A percentile compares a stretch with the other conserved stretches of the same genome.
Evolutionary conservation across 2,329 filamentous ascomycete species (phyloP).

Genomic region (Monascus ruber): DNA sequence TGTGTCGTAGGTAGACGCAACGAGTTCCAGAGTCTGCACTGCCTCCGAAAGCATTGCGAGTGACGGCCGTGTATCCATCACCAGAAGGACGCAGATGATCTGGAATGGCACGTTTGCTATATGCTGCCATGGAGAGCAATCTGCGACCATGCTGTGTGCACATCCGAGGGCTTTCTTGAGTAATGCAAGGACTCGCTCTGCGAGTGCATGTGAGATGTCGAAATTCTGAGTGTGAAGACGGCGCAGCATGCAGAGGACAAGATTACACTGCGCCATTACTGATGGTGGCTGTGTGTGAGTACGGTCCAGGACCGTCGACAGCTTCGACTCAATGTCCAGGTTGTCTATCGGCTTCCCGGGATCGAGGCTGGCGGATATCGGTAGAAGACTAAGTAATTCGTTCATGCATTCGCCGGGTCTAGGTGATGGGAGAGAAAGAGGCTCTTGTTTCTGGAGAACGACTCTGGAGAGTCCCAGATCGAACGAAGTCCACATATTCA

Average conservation of each 20-base stretch:
- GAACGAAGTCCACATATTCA: conserved; percentile 50
- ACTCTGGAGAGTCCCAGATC: conserved; percentile 47
- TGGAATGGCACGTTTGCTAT: conserved; percentile 51
- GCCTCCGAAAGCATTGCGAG: conserved; percentile 40
- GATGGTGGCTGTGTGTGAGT: conserved; percentile 32
- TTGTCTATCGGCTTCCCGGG: conserved; percentile 36
- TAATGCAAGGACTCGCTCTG: conserved; percentile 39
- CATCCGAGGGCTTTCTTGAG: conserved; percentile 35
- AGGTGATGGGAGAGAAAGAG: conserved; percentile 25
- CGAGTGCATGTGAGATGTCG: conserved; percentile 31
- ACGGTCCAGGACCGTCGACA: conserved; percentile 32
- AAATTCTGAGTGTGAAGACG: conserved; percentile 42
- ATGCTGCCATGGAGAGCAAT: conserved; percentile 46
- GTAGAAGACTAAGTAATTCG: conserved; percentile 43
- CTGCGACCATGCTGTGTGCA: conserved; percentile 35
- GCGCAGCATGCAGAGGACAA: conserved; percentile 45
- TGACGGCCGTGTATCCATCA: conserved; percentile 42
- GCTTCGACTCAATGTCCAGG: conserved; percentile 33
- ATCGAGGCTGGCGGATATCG: conserved; percentile 43
- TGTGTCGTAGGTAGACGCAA: conserved; percentile 35
- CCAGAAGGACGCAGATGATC: conserved; percentile 44
- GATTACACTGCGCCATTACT: conserved; percentile 42
- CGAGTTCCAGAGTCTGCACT: conserved; percentile 37
- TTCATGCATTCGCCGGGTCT: conserved; percentile 32
- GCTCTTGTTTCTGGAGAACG: conserved; percentile 35